Evolutionary conservation across 202 grass and related monocot genomes (phyloP).

Genomic region (Carex sylvatica): DNA sequence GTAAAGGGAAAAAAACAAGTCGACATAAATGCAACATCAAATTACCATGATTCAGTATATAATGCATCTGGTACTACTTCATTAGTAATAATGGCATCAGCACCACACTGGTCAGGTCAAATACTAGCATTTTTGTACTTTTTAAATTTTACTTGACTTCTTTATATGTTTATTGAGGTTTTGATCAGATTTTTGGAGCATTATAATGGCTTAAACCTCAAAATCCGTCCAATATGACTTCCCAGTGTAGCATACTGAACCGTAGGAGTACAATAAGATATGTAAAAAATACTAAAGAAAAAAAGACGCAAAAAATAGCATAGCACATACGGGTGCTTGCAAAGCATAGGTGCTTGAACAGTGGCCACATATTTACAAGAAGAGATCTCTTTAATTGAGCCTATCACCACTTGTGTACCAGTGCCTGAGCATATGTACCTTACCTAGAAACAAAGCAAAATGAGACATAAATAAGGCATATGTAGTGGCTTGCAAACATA

Average conservation of each 20-base stretch:
- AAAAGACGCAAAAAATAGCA: neutral
- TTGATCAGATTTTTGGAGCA: neutral
- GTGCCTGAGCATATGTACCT: slow-evolving; percentile 75
- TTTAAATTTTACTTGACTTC: neutral
- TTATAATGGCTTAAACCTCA: neutral
- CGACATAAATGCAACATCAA: neutral
- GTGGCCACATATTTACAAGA: slow-evolving; percentile 89
- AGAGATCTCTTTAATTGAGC: slow-evolving; percentile 89
- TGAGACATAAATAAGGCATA: neutral
- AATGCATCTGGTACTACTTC: neutral
- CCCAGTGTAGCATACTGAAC: slow-evolving; percentile 11
- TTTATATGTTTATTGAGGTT: neutral
- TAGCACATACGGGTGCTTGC: slow-evolving; percentile 84
- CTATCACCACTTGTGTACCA: slow-evolving; percentile 52
- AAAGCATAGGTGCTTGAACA: slow-evolving; percentile 79
- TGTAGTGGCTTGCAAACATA: neutral
- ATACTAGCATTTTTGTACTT: neutral
- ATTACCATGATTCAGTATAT: neutral
- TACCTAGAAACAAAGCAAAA: slow-evolving; percentile 44
- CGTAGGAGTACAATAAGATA: neutral
- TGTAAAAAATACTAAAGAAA: neutral
- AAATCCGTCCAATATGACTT: neutral
- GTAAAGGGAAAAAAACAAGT: neutral
- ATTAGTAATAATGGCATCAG: neutral
- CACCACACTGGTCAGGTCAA: neutral